Base-by-base conservation (phyloP, 805 yeast species). In the Lachancea quebecensis region DNA sequence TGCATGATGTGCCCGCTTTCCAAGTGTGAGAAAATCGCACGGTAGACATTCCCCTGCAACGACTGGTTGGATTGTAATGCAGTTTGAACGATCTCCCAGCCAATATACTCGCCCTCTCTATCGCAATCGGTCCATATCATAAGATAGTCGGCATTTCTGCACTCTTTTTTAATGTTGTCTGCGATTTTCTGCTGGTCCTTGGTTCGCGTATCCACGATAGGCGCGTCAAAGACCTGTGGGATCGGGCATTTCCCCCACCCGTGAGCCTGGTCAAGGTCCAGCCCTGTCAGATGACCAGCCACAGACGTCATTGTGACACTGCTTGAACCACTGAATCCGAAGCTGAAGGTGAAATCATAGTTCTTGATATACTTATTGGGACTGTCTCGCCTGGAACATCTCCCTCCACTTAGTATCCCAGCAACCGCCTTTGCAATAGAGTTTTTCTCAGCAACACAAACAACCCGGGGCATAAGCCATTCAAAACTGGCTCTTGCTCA, bases 101-200 rank as follows among this genome's bases (percentile, higher is more conserved):
- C 98, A 46, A 90, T 90, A 62, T 80, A 84, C 62, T 90, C 98
- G 1, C 98, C 98, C 61, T 90, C 98, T 32, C 97, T 71, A 72
- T 90, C 98, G 66, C 99, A 93, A 73, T 93, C 99, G 0, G 99
- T 93, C 98, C 99, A 93, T 7, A 93, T 87, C 85, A 88, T 86
- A 44, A 93, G 66, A 34, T 68, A 68, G 42, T 79, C 76, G 4
- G 86, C 77, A 15, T 57, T 57, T 35, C 81, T 62, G 4, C 89
- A 85, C 58, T 88, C 88, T 3, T 63, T 63, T 28, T 74, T 62
- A 40, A 93, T 87, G 58, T 91, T 93, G 10, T 69, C 65, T 2
- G 82, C 82, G 17, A 88, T 73, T 29, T 67, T 68, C 47, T 53
- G 54, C 46, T 72, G 72, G 39, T 71, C 73, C 35, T 68, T 62